phyloP scores from a whole-genome alignment of 257 asterid genomes.

The Hygrophila difformis region DNA sequence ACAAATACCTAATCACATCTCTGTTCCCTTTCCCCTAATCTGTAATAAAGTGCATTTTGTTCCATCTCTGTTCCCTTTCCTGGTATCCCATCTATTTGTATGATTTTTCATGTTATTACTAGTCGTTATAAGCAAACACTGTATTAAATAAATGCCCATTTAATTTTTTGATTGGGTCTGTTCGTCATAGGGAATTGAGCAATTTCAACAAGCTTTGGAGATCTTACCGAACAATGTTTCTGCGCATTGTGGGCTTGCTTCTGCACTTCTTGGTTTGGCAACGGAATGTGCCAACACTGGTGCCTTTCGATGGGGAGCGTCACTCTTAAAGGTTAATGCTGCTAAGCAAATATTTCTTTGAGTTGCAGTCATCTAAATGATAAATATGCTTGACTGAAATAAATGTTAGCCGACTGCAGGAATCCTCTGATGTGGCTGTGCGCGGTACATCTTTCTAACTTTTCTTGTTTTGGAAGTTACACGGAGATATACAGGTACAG shows the following conservation, averaged over 20 bases:
- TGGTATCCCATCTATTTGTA: no score
- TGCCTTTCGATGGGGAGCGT: slow-evolving; percentile 90
- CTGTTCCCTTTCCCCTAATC: no score
- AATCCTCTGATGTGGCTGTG: slow-evolving; percentile 67
- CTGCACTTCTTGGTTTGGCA: slow-evolving; percentile 79
- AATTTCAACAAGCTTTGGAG: slow-evolving; percentile 60
- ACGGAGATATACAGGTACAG: slow-evolving; percentile 90
- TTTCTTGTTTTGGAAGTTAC: slow-evolving; percentile 88
- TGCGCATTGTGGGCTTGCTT: slow-evolving; percentile 84
- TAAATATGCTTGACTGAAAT: slow-evolving; percentile 15
- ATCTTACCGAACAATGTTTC: slow-evolving; percentile 67
- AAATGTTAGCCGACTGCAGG: slow-evolving; percentile 41
- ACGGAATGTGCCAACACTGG: slow-evolving; percentile 69
- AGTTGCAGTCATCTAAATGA: slow-evolving; percentile 10
- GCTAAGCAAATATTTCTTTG: slow-evolving; percentile 15
- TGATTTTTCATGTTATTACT: slow-evolving; percentile 1
- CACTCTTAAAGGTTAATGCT: slow-evolving; percentile 71
- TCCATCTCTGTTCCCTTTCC: neutral
- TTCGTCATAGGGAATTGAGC: no score
- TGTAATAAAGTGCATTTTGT: neutral
- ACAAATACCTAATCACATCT: no score
- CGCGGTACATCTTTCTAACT: slow-evolving; percentile 49
- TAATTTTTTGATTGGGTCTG: no score
- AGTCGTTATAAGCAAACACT: neutral
- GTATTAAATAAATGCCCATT: no score